Evolutionary conservation across 75 land plant genomes (phyloP).

Genomic region (Pinus taeda): DNA sequence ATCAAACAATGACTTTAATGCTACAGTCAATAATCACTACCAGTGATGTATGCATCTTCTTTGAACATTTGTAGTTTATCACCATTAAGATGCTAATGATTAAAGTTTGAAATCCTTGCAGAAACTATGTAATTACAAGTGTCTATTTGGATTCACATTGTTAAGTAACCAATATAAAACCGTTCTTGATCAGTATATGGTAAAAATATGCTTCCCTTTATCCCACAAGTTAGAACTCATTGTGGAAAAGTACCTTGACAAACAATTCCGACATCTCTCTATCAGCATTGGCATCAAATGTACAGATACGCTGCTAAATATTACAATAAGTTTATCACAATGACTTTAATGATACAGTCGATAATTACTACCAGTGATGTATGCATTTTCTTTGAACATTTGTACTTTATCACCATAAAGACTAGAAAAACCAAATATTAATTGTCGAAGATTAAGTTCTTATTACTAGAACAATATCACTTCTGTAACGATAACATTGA

Average conservation of each 20-base stretch:
- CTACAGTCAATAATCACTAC: neutral
- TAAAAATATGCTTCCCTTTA: too few species aligned
- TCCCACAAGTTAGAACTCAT: too few species aligned
- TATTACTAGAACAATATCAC: neutral
- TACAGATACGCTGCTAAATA: too few species aligned
- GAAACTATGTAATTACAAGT: too few species aligned
- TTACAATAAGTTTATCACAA: neutral
- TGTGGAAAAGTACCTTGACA: too few species aligned
- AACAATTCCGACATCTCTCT: too few species aligned
- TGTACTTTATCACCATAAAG: neutral
- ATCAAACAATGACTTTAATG: neutral
- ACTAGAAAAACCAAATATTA: neutral
- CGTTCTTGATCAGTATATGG: too few species aligned
- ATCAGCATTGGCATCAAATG: too few species aligned
- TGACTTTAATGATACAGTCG: neutral
- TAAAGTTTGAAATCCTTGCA: too few species aligned
- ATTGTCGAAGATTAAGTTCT: neutral
- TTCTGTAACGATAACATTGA: neutral
- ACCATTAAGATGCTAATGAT: too few species aligned
- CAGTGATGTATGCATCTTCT: neutral
- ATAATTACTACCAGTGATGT: neutral
- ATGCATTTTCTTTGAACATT: neutral
- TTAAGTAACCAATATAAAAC: too few species aligned
- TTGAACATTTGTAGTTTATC: neutral
- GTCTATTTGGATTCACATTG: too few species aligned